Percentiles rank a stretch among this genome's conserved stretches.
phyloP scores from a whole-genome alignment of 345 rosid genomes.

The Erodium maritimum region DNA sequence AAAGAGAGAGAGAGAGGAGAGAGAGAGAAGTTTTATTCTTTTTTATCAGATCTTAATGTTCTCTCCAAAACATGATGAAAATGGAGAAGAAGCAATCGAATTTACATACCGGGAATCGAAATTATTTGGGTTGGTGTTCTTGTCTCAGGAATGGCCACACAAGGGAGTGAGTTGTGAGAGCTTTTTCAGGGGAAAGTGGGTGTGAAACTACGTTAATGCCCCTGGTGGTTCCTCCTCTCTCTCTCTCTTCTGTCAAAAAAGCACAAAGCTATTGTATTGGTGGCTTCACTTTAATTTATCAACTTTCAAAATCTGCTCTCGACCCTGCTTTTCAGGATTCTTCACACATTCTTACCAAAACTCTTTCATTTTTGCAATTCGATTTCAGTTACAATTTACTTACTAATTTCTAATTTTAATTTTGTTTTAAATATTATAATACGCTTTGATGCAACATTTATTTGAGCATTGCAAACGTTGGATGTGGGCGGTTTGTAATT shows the following conservation, averaged over 20 bases:
- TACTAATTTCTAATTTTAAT: no score
- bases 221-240: background rate
- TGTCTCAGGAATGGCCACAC: background rate
- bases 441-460: no score
- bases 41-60: background rate
- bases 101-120: background rate
- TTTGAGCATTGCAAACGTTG: no score
- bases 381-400: no score
- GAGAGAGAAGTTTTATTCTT: background rate
- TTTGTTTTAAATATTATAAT: no score
- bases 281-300: background rate
- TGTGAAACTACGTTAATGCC: background rate
- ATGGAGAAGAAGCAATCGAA: background rate
- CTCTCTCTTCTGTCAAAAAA: no score
- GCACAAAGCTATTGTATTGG: background rate
- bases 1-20: no score
- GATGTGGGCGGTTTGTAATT: no score
- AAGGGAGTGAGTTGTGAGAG: background rate
- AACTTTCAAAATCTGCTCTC: no score
- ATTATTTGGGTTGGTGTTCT: background rate
- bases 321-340: no score
- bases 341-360: no score
- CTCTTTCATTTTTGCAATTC: no score
- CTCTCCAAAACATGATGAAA: background rate
- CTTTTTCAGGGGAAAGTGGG: background rate